Conservation (phyloP, 1,139 yeast genomes). For the Yamadazyma diddensiae region DNA sequence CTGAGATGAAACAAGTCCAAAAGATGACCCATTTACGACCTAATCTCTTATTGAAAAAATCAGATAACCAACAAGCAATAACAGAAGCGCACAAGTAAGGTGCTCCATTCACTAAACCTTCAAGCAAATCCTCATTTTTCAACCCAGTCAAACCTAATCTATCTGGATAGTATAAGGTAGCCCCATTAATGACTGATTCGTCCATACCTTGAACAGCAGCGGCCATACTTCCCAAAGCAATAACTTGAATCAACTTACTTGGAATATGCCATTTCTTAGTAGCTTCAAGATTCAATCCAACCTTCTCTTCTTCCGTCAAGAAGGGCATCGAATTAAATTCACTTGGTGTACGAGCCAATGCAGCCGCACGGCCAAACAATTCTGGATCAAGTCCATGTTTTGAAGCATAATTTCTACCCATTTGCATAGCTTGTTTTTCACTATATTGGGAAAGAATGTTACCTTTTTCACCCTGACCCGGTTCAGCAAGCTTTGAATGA, state of each 20-base stretch:
- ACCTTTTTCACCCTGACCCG: constrained; percentile 34
- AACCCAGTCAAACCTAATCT: constrained; percentile 48
- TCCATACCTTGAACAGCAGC: constrained; percentile 96
- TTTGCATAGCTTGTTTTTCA: constrained; percentile 61
- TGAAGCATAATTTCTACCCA: constrained; percentile 69
- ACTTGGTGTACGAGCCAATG: constrained; percentile 65
- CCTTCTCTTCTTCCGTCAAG: constrained; percentile 57
- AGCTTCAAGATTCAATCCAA: constrained; percentile 50
- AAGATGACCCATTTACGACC: constrained; percentile 79
- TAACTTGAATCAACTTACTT: constrained; percentile 53
- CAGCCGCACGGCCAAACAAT: constrained; percentile 70
- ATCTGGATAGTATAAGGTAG: constrained; percentile 65
- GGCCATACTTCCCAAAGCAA: constrained; percentile 77
- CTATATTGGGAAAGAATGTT: constrained; percentile 64
- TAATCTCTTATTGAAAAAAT: constrained; percentile 56
- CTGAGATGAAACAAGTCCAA: constrained; percentile 63
- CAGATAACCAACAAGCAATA: constrained; percentile 73
- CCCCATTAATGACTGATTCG: constrained; percentile 84
- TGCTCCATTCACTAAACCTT: constrained; percentile 76
- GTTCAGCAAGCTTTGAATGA: constrained; percentile 20
- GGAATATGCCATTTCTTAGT: constrained; percentile 72
- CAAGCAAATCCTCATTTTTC: constrained; percentile 60
- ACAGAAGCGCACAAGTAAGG: constrained; percentile 76
- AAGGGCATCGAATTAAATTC: constrained; percentile 59
- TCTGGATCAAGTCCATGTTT: constrained; percentile 63